Base-by-base conservation (phyloP, 768 basidiomycete species). In the Rhodotorula toruloides region DNA sequence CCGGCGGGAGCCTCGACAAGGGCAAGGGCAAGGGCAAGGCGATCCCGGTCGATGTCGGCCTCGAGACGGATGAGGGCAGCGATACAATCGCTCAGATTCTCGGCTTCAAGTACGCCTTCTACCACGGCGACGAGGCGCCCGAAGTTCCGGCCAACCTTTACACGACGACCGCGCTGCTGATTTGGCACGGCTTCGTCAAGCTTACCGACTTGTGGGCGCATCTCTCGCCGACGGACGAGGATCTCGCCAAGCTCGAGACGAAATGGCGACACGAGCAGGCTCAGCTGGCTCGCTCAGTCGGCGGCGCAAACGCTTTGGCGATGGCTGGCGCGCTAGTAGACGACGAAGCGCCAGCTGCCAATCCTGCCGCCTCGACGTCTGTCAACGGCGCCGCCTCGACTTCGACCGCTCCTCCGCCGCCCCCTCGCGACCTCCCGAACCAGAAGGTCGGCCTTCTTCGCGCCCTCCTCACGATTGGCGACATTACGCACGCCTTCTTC, bases 91-190 rank as follows among this genome's bases (percentile, higher is more conserved):
- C 90, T 21, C 92, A 99, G 79, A 89, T 98, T 12, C 80, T 99
- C 29, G 96, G 96, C n/a, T 98, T 98, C 83, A 99, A 99, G 78
- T 94, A 96, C 74, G 82, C 84, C 14, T 86, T 87, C 76, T 93
- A 94, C 77, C 87, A 93, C 79, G 12, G 19, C 13, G 25, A 36
- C 37, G n/a, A 87, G 14, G 82, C 82, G 3, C 88, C 92, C 71
- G 65, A 78, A 10, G 81, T 84, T 0, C 88, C 90, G 0, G 85
- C 83, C 71, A 86, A 84, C 62, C 80, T 98, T 21, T 89, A 88
- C 73, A 82, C 92, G 42, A 83, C 87, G 29, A 85, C 91, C 0
- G 93, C 93, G 11, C 79, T 98, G 19, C 80, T 98, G 44, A 89
- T 98, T 71, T 87, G 89, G 32, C 89, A 97, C 78, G 88, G 88